Percentiles rank a stretch among this genome's conserved stretches.
phyloP scores from a whole-genome alignment of 352 stramenopile genomes.

The Phytophthora litchii region DNA sequence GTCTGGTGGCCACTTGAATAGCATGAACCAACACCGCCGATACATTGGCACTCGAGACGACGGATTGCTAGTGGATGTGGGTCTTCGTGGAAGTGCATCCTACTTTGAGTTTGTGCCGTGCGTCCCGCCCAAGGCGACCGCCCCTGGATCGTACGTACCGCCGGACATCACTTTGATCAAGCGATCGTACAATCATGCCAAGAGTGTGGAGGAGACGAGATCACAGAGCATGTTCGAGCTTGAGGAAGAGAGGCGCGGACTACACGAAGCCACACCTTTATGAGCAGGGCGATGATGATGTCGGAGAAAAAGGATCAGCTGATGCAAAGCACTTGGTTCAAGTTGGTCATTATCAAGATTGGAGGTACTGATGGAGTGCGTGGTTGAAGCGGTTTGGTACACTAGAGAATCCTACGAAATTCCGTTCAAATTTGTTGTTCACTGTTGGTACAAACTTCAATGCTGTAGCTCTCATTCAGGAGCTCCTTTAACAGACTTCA shows the following conservation, averaged over 20 bases:
- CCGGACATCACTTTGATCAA: conserved; percentile 59
- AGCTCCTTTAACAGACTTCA: not conserved
- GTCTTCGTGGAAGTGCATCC: conserved; percentile 65
- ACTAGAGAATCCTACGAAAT: conserved; percentile 30
- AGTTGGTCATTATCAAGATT: conserved; percentile 12
- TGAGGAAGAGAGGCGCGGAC: conserved; percentile 35
- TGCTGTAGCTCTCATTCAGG: not conserved
- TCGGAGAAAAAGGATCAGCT: conserved; percentile 14
- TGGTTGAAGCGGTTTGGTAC: conserved; percentile 20
- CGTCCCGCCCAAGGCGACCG: conserved; percentile 20
- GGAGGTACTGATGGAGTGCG: not conserved
- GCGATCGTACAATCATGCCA: conserved; percentile 58
- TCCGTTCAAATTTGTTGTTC: conserved; percentile 19
- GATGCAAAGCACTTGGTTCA: conserved; percentile 3
- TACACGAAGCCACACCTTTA: conserved; percentile 22
- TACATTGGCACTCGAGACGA: conserved; percentile 75
- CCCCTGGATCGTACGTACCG: conserved; percentile 33
- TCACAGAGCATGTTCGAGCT: conserved; percentile 70
- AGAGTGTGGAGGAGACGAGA: conserved; percentile 50
- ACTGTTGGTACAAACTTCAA: conserved; percentile 21
- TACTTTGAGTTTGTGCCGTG: conserved; percentile 71
- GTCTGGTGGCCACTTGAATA: conserved; percentile 66
- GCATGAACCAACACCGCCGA: conserved; percentile 83
- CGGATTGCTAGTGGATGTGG: conserved; percentile 67
- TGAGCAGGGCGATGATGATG: conserved; percentile 12